Conservation (phyloP, 2,329 filamentous ascomycete species). For the Tolypocladium ovalisporum region DNA sequence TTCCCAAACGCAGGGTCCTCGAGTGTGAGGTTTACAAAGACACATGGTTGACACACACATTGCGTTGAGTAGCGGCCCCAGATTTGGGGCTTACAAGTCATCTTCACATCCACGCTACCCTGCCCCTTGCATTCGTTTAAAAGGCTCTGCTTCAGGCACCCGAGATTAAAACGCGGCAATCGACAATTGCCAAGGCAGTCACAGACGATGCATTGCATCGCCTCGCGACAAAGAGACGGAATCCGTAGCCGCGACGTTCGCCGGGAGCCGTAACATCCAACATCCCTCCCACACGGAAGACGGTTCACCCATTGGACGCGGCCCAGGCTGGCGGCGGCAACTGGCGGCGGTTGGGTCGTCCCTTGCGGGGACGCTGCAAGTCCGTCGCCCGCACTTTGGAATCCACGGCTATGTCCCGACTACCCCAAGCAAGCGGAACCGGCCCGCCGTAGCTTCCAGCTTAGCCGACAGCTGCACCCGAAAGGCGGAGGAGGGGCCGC, state of each 20-base stretch:
- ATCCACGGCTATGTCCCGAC: neutral
- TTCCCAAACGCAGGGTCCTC: too few species aligned
- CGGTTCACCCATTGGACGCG: neutral
- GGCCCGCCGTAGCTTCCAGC: neutral
- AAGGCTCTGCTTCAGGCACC: too few species aligned
- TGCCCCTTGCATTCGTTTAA: neutral
- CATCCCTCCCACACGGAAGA: neutral
- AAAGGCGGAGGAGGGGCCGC: constrained; percentile 2
- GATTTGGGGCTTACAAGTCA: neutral
- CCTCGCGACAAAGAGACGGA: neutral
- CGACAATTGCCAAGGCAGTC: neutral
- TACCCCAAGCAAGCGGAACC: neutral
- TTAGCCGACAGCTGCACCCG: constrained; percentile 1
- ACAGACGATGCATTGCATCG: neutral
- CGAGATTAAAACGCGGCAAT: neutral
- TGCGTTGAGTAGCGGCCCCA: too few species aligned
- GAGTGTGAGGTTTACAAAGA: too few species aligned
- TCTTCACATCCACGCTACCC: neutral
- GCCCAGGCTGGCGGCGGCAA: neutral
- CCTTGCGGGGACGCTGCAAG: neutral
- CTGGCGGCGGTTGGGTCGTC: neutral
- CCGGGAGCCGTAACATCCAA: neutral
- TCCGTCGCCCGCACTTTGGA: neutral
- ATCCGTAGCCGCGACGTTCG: neutral
- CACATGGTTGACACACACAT: too few species aligned